Base-by-base conservation (phyloP, 1,139 yeast genomes). In the Candida labiduridarum region DNA sequence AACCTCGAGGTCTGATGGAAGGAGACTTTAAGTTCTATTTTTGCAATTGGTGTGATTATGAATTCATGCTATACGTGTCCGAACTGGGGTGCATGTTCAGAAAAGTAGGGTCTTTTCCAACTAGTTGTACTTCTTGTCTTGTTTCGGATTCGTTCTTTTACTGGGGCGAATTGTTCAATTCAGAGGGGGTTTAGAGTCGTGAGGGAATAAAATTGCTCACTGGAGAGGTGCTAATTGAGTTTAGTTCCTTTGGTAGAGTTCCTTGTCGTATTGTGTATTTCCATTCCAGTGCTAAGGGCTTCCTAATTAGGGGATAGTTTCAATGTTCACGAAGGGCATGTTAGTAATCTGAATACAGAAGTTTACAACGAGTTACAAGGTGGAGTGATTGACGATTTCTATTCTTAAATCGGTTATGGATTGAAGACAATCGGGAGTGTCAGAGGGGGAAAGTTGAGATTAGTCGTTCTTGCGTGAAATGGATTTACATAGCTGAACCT, bases 1-100 rank as follows among this genome's bases (percentile, higher is more conserved):
- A 44, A 34, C 46, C 46, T 33, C 15, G 36, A 16, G 46, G 39
- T 42, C 45, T 42, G 16, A 19, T 31, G 15, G 18, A 41, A 41
- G 12, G 36, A 36, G 11, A 14, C 16, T 14, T 14, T 4, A 25
- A n/a, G 36, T 10, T 34, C 18, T 34, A 14, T 34, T 16, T 34
- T n/a, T 34, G 36, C 35, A 22, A 5, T 15, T 8, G 41, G 41
- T 36, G 19, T 36, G 41, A 36, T 18, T 36, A 19, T 36, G 41
- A 22, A 4, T 18, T 36, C 29, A 22, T 12, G n/a, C 2, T 19
- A 10, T 8, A 15, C 3, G 6, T 18, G 36, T 34, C 36, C 15
- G 16, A 7, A 14, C 14, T n/a, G 14, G 36, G 36, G 14, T 34
- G 41, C 4, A 18, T 36, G 18, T 36, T 36, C 41, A 36, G 41